Evolutionary conservation across 495 filamentous ascomycete species (phyloP).

Genomic region (Entonaema liquescens): DNA sequence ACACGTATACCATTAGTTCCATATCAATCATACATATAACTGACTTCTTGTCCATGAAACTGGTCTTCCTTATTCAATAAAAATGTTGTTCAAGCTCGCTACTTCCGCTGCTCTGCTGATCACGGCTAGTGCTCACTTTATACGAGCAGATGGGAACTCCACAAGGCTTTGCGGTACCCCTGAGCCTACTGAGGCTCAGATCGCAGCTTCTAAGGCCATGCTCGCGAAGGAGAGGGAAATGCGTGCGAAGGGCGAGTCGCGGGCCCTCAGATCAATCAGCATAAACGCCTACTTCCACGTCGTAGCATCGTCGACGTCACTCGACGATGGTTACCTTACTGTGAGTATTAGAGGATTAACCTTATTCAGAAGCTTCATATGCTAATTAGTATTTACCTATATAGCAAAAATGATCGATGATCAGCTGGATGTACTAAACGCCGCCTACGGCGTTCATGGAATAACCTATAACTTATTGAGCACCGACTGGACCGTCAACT

Average conservation of each 20-base stretch:
- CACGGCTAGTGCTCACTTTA: constrained; percentile 44
- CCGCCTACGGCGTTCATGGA: constrained; percentile 58
- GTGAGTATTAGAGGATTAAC: constrained; percentile 33
- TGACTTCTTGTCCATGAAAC: not conserved
- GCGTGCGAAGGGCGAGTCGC: constrained; percentile 37
- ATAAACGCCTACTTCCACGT: constrained; percentile 72
- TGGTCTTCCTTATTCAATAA: not conserved
- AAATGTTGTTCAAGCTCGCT: constrained; percentile 51
- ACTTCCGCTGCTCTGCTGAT: constrained; percentile 45
- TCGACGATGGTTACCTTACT: constrained; percentile 62
- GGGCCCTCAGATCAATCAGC: constrained; percentile 44
- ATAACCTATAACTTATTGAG: constrained; percentile 62
- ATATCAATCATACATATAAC: not conserved
- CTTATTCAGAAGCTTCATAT: constrained; percentile 2
- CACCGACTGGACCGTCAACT: constrained; percentile 66
- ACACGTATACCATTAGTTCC: not conserved
- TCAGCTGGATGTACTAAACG: constrained; percentile 61
- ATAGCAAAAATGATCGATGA: constrained; percentile 48
- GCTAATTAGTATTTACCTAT: constrained; percentile 21
- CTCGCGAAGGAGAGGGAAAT: constrained; percentile 41
- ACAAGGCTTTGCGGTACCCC: constrained; percentile 51
- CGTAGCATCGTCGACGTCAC: constrained; percentile 55
- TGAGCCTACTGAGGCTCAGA: constrained; percentile 51
- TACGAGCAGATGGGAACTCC: constrained; percentile 22
- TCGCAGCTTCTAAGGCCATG: constrained; percentile 45